Evolutionary conservation across 2,329 filamentous ascomycete species (phyloP).

Genomic region (Colletotrichum sp.): DNA sequence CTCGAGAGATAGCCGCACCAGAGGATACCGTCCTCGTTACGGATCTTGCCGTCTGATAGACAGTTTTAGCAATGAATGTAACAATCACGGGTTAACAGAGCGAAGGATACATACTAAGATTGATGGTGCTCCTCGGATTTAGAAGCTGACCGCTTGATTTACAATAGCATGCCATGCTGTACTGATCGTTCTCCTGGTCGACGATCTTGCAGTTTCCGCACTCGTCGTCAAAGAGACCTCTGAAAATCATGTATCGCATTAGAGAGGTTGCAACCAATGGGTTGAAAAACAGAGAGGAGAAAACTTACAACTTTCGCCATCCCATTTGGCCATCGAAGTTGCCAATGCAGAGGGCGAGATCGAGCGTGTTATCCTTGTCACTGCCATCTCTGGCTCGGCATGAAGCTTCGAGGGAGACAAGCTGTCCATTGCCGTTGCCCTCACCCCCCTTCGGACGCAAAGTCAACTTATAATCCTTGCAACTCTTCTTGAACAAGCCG

Average conservation of each 20-base stretch:
- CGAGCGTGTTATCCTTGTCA: background rate
- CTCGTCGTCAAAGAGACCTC: background rate
- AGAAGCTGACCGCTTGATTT: background rate
- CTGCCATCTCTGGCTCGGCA: background rate
- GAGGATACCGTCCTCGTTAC: background rate
- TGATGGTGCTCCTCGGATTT: background rate
- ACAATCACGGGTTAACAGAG: background rate
- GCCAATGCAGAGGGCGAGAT: background rate
- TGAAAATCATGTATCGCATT: background rate
- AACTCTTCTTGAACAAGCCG: background rate
- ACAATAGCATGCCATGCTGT: background rate
- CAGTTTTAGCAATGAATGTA: background rate
- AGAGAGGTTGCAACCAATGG: background rate
- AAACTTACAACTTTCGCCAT: background rate
- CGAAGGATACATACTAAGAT: background rate
- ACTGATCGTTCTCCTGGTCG: background rate
- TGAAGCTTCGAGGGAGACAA: background rate
- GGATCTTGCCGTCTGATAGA: background rate
- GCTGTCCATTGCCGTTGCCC: background rate
- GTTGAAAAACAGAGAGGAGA: too few relatives aligned
- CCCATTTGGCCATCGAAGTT: background rate
- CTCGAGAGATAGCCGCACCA: background rate
- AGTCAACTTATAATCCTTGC: background rate
- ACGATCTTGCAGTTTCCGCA: background rate
- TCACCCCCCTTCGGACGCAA: background rate